Conservation (phyloP, 345 rosid genomes). For the Hypericum perforatum region DNA sequence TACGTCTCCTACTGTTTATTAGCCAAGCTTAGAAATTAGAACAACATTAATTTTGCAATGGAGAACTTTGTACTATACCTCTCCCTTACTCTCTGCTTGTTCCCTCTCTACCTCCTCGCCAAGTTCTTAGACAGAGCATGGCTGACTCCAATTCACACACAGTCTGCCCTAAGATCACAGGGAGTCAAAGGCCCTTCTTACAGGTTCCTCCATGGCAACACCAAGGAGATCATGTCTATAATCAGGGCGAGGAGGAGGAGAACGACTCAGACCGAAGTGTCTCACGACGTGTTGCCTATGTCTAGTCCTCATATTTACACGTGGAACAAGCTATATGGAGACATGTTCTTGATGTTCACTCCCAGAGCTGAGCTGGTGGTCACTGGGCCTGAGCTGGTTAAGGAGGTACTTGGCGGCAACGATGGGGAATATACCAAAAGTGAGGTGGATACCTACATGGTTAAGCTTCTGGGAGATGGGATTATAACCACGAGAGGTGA, state of each 20-base stretch:
- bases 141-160: constrained; percentile 16
- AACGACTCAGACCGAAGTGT: not conserved
- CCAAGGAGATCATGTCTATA: constrained; percentile 18
- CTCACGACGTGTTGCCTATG: constrained; percentile 15
- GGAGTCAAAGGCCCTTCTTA: constrained; percentile 29
- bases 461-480: constrained; percentile 31
- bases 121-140: constrained; percentile 14
- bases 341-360: constrained; percentile 20
- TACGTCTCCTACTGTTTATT: too few species aligned
- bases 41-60: too few species aligned
- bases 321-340: constrained; percentile 25
- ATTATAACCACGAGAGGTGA: constrained; percentile 19
- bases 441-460: not conserved
- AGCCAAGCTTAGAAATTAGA: too few species aligned
- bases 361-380: constrained; percentile 26
- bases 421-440: constrained; percentile 15
- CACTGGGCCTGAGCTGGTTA: constrained; percentile 28
- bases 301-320: constrained; percentile 19
- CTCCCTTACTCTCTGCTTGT: not conserved
- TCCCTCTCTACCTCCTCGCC: not conserved
- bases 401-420: constrained; percentile 32
- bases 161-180: constrained; percentile 8
- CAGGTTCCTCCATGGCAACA: constrained; percentile 31
- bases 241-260: constrained; percentile 8
- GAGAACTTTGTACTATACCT: not conserved